Evolutionary conservation across 2,329 filamentous ascomycete genomes (phyloP).

Genomic region (Microascus cirrosus): DNA sequence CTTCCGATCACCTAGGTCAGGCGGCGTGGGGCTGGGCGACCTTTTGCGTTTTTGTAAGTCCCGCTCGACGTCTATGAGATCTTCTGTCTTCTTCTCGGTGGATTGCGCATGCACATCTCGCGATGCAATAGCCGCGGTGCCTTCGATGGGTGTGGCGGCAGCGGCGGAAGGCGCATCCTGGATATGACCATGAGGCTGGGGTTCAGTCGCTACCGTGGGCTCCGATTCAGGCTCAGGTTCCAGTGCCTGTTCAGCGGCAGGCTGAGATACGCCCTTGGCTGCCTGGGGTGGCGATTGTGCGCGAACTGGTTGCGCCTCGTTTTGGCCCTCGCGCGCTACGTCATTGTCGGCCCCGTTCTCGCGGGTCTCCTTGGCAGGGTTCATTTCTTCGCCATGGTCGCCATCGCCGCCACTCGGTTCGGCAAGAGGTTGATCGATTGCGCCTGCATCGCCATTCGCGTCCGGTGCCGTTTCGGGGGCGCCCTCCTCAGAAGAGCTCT

Average conservation of each 20-base stretch:
- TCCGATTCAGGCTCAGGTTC: not conserved
- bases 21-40: not conserved
- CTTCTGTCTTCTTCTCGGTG: not conserved
- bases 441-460: constrained; percentile 10
- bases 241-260: not conserved
- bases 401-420: constrained; percentile 10
- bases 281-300: not conserved
- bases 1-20: not conserved
- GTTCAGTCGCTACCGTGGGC: not conserved
- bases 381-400: constrained; percentile 1
- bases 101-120: not conserved
- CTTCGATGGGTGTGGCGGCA: not conserved
- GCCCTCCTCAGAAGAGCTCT: constrained; percentile 6
- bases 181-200: not conserved
- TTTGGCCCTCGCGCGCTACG: not conserved
- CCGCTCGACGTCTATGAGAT: not conserved
- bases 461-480: constrained; percentile 7
- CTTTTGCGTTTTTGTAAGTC: constrained; percentile 2
- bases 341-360: not conserved
- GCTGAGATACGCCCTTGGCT: not conserved
- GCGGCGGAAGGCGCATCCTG: not conserved
- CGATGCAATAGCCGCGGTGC: no score
- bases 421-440: constrained; percentile 9
- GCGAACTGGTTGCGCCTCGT: not conserved
- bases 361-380: constrained; percentile 1